Conservation (phyloP, 306 rosid species). For the Mucuna pruriens region DNA sequence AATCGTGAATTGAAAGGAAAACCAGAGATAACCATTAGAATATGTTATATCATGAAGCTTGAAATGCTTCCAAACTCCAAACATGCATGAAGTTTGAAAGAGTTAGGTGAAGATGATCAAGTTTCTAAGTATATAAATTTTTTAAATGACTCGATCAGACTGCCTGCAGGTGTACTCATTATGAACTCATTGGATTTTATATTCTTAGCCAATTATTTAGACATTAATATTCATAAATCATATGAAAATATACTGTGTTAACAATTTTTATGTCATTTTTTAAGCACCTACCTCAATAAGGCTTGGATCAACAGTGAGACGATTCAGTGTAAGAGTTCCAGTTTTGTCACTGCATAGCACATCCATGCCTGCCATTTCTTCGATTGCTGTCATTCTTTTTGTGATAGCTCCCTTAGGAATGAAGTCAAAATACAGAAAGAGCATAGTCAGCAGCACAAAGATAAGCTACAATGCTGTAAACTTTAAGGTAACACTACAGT, state of each 20-base stretch:
- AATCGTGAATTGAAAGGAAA: background rate
- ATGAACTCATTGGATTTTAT: background rate
- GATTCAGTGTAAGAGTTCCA: slow-evolving; percentile 88
- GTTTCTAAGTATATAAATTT: background rate
- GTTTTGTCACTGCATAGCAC: slow-evolving; percentile 93
- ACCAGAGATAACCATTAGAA: background rate
- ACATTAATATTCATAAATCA: background rate
- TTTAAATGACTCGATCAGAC: background rate
- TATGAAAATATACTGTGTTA: slow-evolving; percentile 6
- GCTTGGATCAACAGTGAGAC: slow-evolving; percentile 76
- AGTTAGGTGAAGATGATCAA: background rate
- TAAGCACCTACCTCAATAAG: slow-evolving; percentile 75
- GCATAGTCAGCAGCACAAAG: slow-evolving; percentile 32
- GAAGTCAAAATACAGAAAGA: slow-evolving; percentile 9
- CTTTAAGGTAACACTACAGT: background rate
- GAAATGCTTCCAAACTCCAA: background rate
- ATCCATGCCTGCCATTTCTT: slow-evolving; percentile 98
- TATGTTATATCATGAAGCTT: background rate
- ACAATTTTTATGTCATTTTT: background rate
- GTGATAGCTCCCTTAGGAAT: slow-evolving; percentile 80
- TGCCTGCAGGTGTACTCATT: background rate
- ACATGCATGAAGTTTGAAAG: slow-evolving; percentile 14
- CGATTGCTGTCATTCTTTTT: slow-evolving; percentile 95
- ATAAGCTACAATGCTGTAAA: background rate
- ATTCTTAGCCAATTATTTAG: slow-evolving; percentile 4